A percentile compares a stretch with the other conserved stretches of the same genome.
Conservation (phyloP, 2,329 filamentous ascomycete species). For the Pestalotiopsis sp. region DNA sequence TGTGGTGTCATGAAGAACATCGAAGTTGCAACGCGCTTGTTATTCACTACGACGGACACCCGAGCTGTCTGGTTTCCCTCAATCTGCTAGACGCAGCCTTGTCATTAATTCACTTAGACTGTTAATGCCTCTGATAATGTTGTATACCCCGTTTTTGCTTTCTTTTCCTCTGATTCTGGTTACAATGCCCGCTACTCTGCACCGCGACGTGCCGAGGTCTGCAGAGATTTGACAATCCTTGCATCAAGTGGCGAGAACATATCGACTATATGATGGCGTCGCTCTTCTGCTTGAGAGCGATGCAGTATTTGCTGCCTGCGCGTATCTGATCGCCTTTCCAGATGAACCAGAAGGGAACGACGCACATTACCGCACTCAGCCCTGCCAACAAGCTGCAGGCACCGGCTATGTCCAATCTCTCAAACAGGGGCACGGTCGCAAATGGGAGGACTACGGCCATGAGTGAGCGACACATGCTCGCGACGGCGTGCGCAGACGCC, state of each 20-base stretch:
- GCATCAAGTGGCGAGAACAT: not conserved
- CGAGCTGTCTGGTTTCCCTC: no score
- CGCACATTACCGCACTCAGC: slow-evolving; percentile 49
- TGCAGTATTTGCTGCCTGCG: slow-evolving; percentile 60
- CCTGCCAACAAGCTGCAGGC: slow-evolving; percentile 52
- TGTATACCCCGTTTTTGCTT: no score
- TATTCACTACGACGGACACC: no score
- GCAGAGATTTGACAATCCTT: not conserved
- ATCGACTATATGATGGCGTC: slow-evolving; percentile 14
- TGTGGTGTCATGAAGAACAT: no score
- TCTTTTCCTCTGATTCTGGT: no score
- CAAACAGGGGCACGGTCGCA: slow-evolving; percentile 51
- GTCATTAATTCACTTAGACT: no score
- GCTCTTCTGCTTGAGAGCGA: slow-evolving; percentile 54
- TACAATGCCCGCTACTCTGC: no score
- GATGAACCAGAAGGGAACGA: slow-evolving; percentile 53
- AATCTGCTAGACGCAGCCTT: no score
- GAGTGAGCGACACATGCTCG: slow-evolving; percentile 48
- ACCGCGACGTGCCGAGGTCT: no score
- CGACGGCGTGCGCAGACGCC: slow-evolving; percentile 53
- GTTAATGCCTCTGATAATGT: no score
- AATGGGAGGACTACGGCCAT: slow-evolving; percentile 58
- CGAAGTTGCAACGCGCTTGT: no score
- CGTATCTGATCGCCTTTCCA: slow-evolving; percentile 57
- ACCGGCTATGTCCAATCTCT: slow-evolving; percentile 44